Conservation (phyloP, 2,329 filamentous ascomycete species). For the Ambrosiella xylebori region DNA sequence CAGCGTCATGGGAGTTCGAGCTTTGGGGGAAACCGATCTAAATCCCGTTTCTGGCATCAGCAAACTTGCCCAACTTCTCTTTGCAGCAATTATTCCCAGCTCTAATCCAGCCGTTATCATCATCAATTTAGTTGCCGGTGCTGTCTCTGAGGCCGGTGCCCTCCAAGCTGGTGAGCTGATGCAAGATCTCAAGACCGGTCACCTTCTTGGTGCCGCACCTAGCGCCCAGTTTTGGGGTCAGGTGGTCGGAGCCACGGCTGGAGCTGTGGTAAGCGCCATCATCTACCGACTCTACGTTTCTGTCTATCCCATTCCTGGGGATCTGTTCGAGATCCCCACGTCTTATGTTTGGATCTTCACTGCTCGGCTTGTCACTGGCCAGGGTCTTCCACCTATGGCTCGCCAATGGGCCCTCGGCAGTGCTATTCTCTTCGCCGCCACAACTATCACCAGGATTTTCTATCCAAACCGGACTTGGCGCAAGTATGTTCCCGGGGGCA, state of each 20-base stretch:
- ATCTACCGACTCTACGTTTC: slow-evolving; percentile 78
- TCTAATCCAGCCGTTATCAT: slow-evolving; percentile 72
- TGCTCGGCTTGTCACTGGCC: slow-evolving; percentile 75
- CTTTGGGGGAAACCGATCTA: slow-evolving; percentile 68
- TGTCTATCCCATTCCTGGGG: slow-evolving; percentile 76
- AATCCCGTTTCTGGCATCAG: slow-evolving; percentile 94
- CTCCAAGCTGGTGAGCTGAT: slow-evolving; percentile 91
- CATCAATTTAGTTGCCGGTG: slow-evolving; percentile 87
- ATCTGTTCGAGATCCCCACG: slow-evolving; percentile 83
- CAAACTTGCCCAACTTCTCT: slow-evolving; percentile 90
- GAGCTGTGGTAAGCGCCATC: slow-evolving; percentile 68
- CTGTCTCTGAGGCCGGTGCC: slow-evolving; percentile 46
- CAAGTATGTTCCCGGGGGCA: slow-evolving; percentile 70
- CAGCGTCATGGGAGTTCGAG: slow-evolving; percentile 57
- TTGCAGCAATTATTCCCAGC: slow-evolving; percentile 73
- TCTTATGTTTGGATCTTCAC: slow-evolving; percentile 98
- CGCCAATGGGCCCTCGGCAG: slow-evolving; percentile 60
- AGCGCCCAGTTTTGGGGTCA: slow-evolving; percentile 96
- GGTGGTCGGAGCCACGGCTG: slow-evolving; percentile 72
- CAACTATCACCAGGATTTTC: slow-evolving; percentile 54
- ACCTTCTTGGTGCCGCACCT: slow-evolving; percentile 77
- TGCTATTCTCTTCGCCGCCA: slow-evolving; percentile 53
- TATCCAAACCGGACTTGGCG: slow-evolving; percentile 45
- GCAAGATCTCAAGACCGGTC: slow-evolving; percentile 93
- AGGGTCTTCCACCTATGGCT: slow-evolving; percentile 72